Evolutionary conservation across 306 rosid species (phyloP), one percentile per base, ranked within the genome.

Genomic region (Inga leiocalycina): DNA sequence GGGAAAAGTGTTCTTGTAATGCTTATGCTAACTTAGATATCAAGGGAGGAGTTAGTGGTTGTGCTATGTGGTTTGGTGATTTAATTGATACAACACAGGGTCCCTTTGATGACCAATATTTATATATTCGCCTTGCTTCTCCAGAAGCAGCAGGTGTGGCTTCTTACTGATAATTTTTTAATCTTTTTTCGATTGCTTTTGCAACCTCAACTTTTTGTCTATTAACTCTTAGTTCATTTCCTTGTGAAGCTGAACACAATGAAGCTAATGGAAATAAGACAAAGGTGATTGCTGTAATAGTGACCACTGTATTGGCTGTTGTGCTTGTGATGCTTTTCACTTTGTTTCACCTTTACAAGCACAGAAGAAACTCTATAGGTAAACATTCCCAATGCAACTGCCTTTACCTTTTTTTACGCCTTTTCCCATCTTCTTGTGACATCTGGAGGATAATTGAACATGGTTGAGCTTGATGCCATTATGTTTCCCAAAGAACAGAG

Each of bases 21-120:
- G 88, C 86, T 67, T 86, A 86, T 68, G 54, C 91, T 8, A 76
- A 79, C 34, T 57, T 81, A 5, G 79, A 76, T 73, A 16, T 84
- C 5, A 72, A 52, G 22, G 83, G 46, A 22, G 80, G 19, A 65
- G 82, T 79, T 22, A 82, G 64, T 48, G 82, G 86, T 10, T 89
- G 89, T 76, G 45, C 78, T 37, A 73, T 86, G 66, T 86, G 89
- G 88, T 88, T 75, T 8, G 83, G 81, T 15, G 86, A 65, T 32
- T 12, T 65, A 65, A 15, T 34, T 32, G 71, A 65, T 32, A 65
- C 15, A 6, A 65, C 12, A 32, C 3, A 65, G 54, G 54, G 13
- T 11, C 3, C 12, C 5, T 13, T 1, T n/a, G 43, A 32, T 43
- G 91, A 82, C 4, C 84, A 75, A 41, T 83, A 75, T 43, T 16